A percentile compares a stretch with the other conserved stretches of the same genome.
Conservation (phyloP, 2,329 filamentous ascomycete genomes). For the Xylogone sp. region DNA sequence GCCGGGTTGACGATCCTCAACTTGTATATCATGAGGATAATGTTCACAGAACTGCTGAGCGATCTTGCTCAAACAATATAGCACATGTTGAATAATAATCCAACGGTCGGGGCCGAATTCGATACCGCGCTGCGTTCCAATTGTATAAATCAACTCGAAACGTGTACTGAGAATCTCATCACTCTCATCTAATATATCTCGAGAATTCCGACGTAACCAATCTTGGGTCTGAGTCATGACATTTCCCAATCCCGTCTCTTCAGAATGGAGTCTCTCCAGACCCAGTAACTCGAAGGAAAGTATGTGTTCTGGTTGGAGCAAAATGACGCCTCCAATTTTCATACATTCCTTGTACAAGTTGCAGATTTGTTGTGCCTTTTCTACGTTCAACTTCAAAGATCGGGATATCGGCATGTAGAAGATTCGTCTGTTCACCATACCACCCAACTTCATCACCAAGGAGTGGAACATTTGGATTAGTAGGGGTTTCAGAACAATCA, state of each 20-base stretch:
- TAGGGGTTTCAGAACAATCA: slow-evolving; percentile 60
- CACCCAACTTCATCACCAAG: slow-evolving; percentile 50
- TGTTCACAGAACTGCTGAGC: slow-evolving; percentile 24
- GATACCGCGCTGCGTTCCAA: slow-evolving; percentile 47
- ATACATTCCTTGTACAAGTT: slow-evolving; percentile 43
- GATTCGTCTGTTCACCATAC: slow-evolving; percentile 50
- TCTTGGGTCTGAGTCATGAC: slow-evolving; percentile 37
- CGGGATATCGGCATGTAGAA: slow-evolving; percentile 58
- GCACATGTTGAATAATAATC: slow-evolving; percentile 49
- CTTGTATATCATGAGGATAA: slow-evolving; percentile 39
- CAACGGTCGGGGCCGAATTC: slow-evolving; percentile 54
- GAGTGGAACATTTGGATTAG: slow-evolving; percentile 57
- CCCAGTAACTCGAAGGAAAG: slow-evolving; percentile 62
- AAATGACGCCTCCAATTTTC: slow-evolving; percentile 47
- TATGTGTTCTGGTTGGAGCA: slow-evolving; percentile 61
- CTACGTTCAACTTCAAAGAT: slow-evolving; percentile 30
- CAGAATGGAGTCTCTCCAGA: slow-evolving; percentile 41
- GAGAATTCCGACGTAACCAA: slow-evolving; percentile 38
- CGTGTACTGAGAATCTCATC: slow-evolving; percentile 60
- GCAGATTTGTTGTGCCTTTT: slow-evolving; percentile 32
- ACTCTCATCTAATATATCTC: slow-evolving; percentile 62
- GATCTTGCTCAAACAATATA: slow-evolving; percentile 37
- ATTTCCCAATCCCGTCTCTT: slow-evolving; percentile 24
- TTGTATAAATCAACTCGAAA: slow-evolving; percentile 61
- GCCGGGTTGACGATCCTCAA: slow-evolving; percentile 27